Conservation (phyloP, 192 early-diverging fungal species). For the Geranomyces variabilis region DNA sequence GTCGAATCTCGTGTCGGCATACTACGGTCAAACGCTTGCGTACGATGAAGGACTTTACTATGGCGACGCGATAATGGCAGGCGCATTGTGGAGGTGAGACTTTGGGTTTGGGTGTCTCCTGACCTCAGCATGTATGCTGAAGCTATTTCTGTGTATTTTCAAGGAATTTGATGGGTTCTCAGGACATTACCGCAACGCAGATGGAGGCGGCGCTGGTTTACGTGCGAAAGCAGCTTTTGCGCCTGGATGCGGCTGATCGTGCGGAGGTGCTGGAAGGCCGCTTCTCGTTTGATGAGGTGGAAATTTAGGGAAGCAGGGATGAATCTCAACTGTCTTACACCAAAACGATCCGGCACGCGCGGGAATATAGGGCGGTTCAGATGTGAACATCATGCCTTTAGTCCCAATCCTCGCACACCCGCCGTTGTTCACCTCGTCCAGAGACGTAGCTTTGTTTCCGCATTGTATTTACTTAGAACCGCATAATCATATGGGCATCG, state of each 20-base stretch:
- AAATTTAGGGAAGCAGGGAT: not conserved
- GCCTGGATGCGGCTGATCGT: conserved; percentile 28
- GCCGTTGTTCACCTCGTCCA: too few relatives aligned
- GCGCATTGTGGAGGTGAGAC: conserved; percentile 77
- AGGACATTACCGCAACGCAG: conserved; percentile 26
- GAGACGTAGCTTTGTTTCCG: too few relatives aligned
- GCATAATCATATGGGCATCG: too few relatives aligned
- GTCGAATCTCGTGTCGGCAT: conserved; percentile 79
- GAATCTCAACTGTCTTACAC: too few relatives aligned
- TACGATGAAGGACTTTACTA: conserved; percentile 88
- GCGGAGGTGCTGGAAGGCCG: conserved; percentile 28
- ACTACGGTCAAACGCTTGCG: conserved; percentile 86
- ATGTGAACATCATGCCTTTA: too few relatives aligned
- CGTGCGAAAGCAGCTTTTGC: conserved; percentile 37
- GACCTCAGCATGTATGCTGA: not conserved
- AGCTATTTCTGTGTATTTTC: not conserved
- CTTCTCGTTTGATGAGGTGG: conserved; percentile 26
- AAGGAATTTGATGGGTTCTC: conserved; percentile 19
- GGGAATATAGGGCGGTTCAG: too few relatives aligned
- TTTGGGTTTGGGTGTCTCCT: not conserved
- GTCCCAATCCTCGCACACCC: too few relatives aligned
- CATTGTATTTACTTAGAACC: too few relatives aligned
- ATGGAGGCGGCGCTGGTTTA: conserved; percentile 33
- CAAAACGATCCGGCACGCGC: too few relatives aligned
- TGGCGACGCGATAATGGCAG: conserved; percentile 84